Evolutionary conservation across 2,329 filamentous ascomycete genomes (phyloP).

Genomic region (Ceratocystis variospora): DNA sequence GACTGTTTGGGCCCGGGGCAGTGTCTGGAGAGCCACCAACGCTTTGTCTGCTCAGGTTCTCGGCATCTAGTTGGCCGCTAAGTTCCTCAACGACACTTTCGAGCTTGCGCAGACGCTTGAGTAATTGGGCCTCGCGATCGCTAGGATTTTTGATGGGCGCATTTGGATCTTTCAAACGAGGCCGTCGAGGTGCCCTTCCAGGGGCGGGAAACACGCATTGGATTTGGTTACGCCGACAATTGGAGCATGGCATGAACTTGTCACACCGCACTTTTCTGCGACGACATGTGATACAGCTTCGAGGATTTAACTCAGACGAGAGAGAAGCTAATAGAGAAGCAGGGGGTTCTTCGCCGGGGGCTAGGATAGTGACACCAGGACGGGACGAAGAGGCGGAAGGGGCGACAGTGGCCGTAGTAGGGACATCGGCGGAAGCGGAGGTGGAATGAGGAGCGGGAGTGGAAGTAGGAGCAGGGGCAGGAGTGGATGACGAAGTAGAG

Average conservation of each 20-base stretch:
- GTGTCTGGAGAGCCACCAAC: slow-evolving; percentile 14
- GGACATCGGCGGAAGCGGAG: neutral
- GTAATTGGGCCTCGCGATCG: slow-evolving; percentile 52
- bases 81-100: slow-evolving; percentile 63
- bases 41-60: slow-evolving; percentile 25
- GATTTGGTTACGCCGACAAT: slow-evolving; percentile 56
- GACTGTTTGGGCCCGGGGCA: slow-evolving; percentile 2
- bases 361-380: slow-evolving; percentile 18
- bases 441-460: neutral
- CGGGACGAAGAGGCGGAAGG: slow-evolving; percentile 18
- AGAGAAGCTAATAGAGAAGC: slow-evolving; percentile 14
- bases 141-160: slow-evolving; percentile 46
- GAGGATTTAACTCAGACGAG: slow-evolving; percentile 31
- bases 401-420: neutral
- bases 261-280: slow-evolving; percentile 62
- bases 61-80: slow-evolving; percentile 49
- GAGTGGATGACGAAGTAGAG: neutral
- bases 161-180: slow-evolving; percentile 51
- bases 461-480: neutral
- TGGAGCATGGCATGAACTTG: slow-evolving; percentile 62
- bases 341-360: slow-evolving; percentile 18
- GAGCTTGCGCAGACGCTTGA: slow-evolving; percentile 57
- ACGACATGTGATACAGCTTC: slow-evolving; percentile 38
- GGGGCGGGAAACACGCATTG: slow-evolving; percentile 63
- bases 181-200: slow-evolving; percentile 55